Evolutionary conservation across 2,329 filamentous ascomycete genomes (phyloP).

Genomic region (Trichophaea hybrida): DNA sequence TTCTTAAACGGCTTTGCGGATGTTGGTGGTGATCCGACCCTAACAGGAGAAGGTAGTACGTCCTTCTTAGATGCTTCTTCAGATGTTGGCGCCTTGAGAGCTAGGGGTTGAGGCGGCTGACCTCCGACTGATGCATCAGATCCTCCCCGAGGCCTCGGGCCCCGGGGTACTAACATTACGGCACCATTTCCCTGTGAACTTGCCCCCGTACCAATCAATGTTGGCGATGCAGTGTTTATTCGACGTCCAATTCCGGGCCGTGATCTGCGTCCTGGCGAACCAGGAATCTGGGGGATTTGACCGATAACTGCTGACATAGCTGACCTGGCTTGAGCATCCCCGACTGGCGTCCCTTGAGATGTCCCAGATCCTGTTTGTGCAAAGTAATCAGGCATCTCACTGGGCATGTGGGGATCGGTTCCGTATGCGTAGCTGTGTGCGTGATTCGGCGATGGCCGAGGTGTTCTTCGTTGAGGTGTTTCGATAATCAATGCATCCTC

Average conservation of each 20-base stretch:
- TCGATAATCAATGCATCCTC: slow-evolving; percentile 88
- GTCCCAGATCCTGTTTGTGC: slow-evolving; percentile 37
- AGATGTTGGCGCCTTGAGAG: slow-evolving; percentile 29
- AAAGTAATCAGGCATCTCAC: slow-evolving; percentile 55
- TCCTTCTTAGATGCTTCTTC: slow-evolving; percentile 31
- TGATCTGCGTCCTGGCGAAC: slow-evolving; percentile 56
- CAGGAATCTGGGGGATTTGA: slow-evolving; percentile 60
- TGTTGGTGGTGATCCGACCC: slow-evolving; percentile 38
- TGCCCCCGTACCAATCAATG: background rate
- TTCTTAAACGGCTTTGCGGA: slow-evolving; percentile 30
- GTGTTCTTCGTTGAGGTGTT: slow-evolving; percentile 59
- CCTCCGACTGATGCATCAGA: slow-evolving; percentile 29
- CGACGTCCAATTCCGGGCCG: slow-evolving; percentile 58
- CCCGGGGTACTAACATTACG: background rate
- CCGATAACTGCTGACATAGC: slow-evolving; percentile 73
- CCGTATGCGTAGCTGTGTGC: slow-evolving; percentile 33
- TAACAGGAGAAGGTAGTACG: slow-evolving; percentile 30
- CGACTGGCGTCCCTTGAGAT: slow-evolving; percentile 32
- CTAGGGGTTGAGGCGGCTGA: slow-evolving; percentile 27
- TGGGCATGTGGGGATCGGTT: slow-evolving; percentile 11
- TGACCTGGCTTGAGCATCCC: slow-evolving; percentile 33
- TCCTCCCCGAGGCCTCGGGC: slow-evolving; percentile 7
- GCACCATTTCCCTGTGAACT: background rate
- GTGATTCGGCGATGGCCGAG: slow-evolving; percentile 58
- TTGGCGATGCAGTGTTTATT: slow-evolving; percentile 28